Base-by-base conservation (phyloP, 805 yeast species). In the Blastobotrys peoriensis region DNA sequence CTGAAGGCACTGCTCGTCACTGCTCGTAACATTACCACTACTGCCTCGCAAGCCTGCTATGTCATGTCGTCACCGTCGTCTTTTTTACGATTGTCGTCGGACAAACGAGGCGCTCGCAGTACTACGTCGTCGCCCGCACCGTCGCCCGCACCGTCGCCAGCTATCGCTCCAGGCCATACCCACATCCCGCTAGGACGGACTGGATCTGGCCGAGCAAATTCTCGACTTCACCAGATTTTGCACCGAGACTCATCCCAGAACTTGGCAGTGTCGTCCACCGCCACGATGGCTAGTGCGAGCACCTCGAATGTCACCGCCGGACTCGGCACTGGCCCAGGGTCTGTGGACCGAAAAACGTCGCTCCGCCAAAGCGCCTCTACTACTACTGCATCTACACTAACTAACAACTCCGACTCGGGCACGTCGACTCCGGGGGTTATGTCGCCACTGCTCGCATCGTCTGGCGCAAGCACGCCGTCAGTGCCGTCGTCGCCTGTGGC, bases 201-300 rank as follows among this genome's bases (percentile, higher is more conserved):
- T 16, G 21, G n/a, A 34, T 16, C 19, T n/a, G 19, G 20, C 6
- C n/a, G 20, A 20, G 44, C 21, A n/a, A 41, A 41, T 20, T 35
- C 40, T 8, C 22, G 38, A 19, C 35, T 41, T 5, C 44, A 41
- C 19, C 20, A 35, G 25, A 17, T 41, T 13, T 36, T 41, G 25
- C 39, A 41, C 34, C 20, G 34, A 36, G 43, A 40, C 20, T 38
- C 41, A 4, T 10, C 25, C 15, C 18, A 22, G 8, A 38, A 38
- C 17, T 25, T 21, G 10, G 5, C 20, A 20, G 9, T 4, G 6
- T 17, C 15, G 22, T n/a, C n/a, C n/a, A n/a, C n/a, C n/a, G n/a
- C n/a, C n/a, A n/a, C n/a, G n/a, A n/a, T n/a, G n/a, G n/a, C n/a
- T n/a, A n/a, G n/a, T n/a, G n/a, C n/a, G n/a, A n/a, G n/a, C n/a